Evolutionary conservation across 2,329 filamentous ascomycete genomes (phyloP).

Genomic region (Setomelanomma holmii): DNA sequence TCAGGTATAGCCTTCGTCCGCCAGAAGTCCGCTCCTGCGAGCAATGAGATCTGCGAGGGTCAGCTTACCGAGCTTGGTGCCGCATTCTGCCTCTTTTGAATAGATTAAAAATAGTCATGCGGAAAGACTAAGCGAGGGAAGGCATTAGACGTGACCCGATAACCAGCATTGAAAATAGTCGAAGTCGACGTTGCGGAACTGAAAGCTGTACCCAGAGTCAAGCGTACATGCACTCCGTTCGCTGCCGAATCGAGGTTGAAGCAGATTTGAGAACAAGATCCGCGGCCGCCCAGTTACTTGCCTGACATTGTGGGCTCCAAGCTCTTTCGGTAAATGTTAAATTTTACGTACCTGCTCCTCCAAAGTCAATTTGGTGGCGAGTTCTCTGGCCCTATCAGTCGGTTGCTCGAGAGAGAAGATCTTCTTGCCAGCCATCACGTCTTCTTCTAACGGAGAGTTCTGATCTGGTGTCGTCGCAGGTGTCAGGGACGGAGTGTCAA

Average conservation of each 20-base stretch:
- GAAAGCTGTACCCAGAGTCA: too few relatives aligned
- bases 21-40: slow-evolving; percentile 71
- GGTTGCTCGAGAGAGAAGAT: slow-evolving; percentile 39
- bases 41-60: slow-evolving; percentile 44
- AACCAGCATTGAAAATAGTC: slow-evolving; percentile 1
- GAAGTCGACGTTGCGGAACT: slow-evolving; percentile 1
- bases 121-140: slow-evolving; percentile 9
- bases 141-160: not conserved
- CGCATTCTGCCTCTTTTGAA: slow-evolving; percentile 8
- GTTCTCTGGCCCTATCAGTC: slow-evolving; percentile 42
- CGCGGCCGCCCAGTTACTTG: too few relatives aligned
- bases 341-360: slow-evolving; percentile 48
- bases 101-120: slow-evolving; percentile 16
- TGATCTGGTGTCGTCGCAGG: slow-evolving; percentile 38
- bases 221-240: too few relatives aligned
- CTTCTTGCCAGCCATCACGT: slow-evolving; percentile 44
- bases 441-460: slow-evolving; percentile 28
- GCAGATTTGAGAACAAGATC: too few relatives aligned
- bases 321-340: slow-evolving; percentile 7
- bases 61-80: slow-evolving; percentile 21
- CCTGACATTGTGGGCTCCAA: too few relatives aligned
- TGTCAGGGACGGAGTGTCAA: slow-evolving; percentile 36
- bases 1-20: slow-evolving; percentile 68
- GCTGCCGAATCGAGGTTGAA: not conserved
- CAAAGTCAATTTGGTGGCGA: slow-evolving; percentile 46